Percentiles rank a stretch among this genome's conserved stretches.
These are phyloP conservation scores for Elsinoe perseae DNA, from an alignment of 2,329 filamentous ascomycete species.

Conservation along the genomic window DNA sequence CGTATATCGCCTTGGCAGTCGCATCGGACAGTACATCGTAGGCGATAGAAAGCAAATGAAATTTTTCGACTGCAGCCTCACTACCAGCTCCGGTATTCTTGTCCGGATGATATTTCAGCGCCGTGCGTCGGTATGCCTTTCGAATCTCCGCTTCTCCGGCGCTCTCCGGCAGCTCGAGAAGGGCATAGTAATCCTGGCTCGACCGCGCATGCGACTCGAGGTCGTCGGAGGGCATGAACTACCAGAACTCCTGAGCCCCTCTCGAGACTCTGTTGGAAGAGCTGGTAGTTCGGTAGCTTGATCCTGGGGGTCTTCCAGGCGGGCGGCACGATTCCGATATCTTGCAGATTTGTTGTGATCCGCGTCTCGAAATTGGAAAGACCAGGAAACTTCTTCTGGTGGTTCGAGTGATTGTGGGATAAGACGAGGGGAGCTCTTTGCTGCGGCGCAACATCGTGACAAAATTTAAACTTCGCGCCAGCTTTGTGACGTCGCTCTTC, in stretches of 20 bases:
- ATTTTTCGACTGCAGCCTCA: constrained; percentile 62
- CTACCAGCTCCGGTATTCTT: constrained; percentile 64
- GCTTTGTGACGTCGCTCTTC: constrained; percentile 8
- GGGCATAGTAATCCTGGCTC: constrained; percentile 62
- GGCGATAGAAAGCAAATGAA: constrained; percentile 79
- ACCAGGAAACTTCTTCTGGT: not conserved
- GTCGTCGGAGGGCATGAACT: constrained; percentile 27
- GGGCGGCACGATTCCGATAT: no score
- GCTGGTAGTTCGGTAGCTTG: not conserved
- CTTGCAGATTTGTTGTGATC: no score
- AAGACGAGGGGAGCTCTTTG: not conserved
- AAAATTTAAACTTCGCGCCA: constrained; percentile 10
- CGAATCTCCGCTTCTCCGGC: constrained; percentile 66
- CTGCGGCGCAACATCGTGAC: not conserved
- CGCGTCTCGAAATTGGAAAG: no score
- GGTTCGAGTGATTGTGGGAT: not conserved
- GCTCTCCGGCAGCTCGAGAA: constrained; percentile 60
- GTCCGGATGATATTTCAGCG: constrained; percentile 89
- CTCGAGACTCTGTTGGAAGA: not conserved
- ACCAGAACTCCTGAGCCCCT: not conserved
- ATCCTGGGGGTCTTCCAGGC: not conserved
- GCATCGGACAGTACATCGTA: constrained; percentile 71
- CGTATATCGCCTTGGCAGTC: constrained; percentile 66
- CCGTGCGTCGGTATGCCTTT: constrained; percentile 74
- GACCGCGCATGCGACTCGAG: constrained; percentile 37